Evolutionary conservation across 306 rosid genomes (phyloP).

Genomic region (Castanospermum australe): DNA sequence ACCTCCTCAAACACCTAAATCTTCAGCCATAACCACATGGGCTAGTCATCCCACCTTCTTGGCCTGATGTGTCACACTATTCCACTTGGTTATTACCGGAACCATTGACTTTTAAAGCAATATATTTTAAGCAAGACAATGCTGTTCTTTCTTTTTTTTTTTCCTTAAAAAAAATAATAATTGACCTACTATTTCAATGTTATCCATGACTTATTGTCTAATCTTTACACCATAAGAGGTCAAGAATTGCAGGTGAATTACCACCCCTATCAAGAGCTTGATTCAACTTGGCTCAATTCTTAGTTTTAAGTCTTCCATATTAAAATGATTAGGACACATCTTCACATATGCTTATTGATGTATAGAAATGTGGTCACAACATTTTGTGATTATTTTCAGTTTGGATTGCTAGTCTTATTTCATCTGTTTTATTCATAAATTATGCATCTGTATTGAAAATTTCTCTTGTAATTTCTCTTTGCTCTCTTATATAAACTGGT

Average conservation of each 20-base stretch:
- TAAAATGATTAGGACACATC: slow-evolving; percentile 4
- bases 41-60: not conserved
- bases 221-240: not conserved
- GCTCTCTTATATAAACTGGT: slow-evolving; percentile 18
- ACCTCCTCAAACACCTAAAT: not conserved
- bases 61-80: not conserved
- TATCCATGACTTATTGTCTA: slow-evolving; percentile 11
- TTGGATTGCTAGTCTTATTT: slow-evolving; percentile 3
- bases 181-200: not conserved
- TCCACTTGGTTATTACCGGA: not conserved
- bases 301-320: not conserved
- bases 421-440: slow-evolving; percentile 10
- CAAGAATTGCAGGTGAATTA: not conserved
- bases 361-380: not conserved
- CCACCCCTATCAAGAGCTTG: not conserved
- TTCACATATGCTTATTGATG: slow-evolving; percentile 2
- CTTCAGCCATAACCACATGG: not conserved
- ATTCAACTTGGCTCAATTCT: not conserved
- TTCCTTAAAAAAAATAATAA: not conserved
- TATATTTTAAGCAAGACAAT: slow-evolving; percentile 8
- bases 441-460: not conserved
- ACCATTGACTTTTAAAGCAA: not conserved
- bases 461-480: slow-evolving; percentile 5
- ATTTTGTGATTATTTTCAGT: slow-evolving; percentile 1
- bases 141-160: not conserved